Evolutionary conservation across 2,329 filamentous ascomycete species (phyloP).

Genomic region (Grosmannia serpens): DNA sequence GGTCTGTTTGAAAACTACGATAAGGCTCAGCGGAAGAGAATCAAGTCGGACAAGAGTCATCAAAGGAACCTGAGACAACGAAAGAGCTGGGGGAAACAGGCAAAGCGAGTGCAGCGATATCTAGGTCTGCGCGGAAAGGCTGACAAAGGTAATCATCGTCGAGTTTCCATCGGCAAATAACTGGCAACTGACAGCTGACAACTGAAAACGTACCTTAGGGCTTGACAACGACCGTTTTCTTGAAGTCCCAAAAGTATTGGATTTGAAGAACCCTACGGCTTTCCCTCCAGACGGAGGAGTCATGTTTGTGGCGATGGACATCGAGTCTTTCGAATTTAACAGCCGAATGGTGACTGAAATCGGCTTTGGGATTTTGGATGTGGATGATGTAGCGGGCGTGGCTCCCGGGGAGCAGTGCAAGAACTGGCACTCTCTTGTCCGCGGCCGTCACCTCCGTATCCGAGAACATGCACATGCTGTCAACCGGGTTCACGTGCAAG

Average conservation of each 20-base stretch:
- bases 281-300: slow-evolving; percentile 40
- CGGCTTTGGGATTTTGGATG: slow-evolving; percentile 73
- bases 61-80: slow-evolving; percentile 37
- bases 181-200: background rate
- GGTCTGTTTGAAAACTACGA: background rate
- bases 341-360: slow-evolving; percentile 68
- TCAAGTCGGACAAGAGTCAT: slow-evolving; percentile 30
- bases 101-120: slow-evolving; percentile 57
- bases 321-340: slow-evolving; percentile 67
- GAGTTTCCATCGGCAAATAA: background rate
- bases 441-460: slow-evolving; percentile 65
- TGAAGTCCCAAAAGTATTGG: slow-evolving; percentile 17
- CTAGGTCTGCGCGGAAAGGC: slow-evolving; percentile 49
- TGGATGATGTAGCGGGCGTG: slow-evolving; percentile 36
- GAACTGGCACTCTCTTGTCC: slow-evolving; percentile 58
- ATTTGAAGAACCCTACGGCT: slow-evolving; percentile 31
- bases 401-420: slow-evolving; percentile 49
- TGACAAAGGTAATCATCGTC: background rate
- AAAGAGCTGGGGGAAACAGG: slow-evolving; percentile 38
- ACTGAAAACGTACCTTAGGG: background rate
- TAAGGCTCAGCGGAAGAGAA: slow-evolving; percentile 19
- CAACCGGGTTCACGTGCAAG: slow-evolving; percentile 58
- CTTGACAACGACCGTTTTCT: too few relatives aligned
- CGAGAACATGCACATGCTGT: slow-evolving; percentile 52
- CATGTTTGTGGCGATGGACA: slow-evolving; percentile 68